A percentile compares a stretch with the other conserved stretches of the same genome.
These are phyloP conservation scores for Dryas alaskensis DNA, from an alignment of 306 rosid genomes.

Conservation along the genomic window DNA sequence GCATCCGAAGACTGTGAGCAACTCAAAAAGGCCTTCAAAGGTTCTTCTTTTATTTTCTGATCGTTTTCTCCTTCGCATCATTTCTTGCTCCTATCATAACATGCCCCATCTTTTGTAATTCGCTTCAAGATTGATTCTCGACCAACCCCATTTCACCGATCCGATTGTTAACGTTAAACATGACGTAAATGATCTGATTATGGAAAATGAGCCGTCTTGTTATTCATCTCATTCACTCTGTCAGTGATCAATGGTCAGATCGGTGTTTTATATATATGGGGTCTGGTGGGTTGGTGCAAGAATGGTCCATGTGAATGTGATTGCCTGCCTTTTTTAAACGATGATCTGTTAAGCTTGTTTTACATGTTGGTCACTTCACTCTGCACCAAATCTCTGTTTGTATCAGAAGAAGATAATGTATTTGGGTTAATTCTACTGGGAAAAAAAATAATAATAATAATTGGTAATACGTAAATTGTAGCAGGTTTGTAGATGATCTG, in stretches of 20 bases:
- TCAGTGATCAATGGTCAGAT: not conserved
- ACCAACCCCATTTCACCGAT: not conserved
- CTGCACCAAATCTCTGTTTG: not conserved
- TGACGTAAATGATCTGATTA: not conserved
- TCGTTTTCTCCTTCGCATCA: not conserved
- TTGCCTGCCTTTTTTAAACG: not conserved
- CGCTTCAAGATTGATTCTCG: not conserved
- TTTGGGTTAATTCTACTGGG: not conserved
- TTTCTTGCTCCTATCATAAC: not conserved
- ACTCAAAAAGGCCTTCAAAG: constrained; percentile 74
- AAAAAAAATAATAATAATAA: not conserved
- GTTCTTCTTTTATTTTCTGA: constrained; percentile 24
- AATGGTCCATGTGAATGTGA: not conserved
- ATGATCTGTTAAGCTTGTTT: not conserved
- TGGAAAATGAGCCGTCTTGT: not conserved
- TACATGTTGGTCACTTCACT: not conserved
- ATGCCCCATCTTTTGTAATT: not conserved
- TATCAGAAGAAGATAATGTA: not conserved
- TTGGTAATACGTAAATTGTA: not conserved
- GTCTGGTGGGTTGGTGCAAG: not conserved
- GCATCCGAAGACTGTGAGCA: constrained; percentile 76
- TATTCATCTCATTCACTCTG: not conserved
- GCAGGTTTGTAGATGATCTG: not conserved
- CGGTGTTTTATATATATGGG: not conserved
- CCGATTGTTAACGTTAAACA: not conserved